These are phyloP conservation scores for Neonectria hederae DNA, from an alignment of 2,329 filamentous ascomycete species.

Conservation along the genomic window DNA sequence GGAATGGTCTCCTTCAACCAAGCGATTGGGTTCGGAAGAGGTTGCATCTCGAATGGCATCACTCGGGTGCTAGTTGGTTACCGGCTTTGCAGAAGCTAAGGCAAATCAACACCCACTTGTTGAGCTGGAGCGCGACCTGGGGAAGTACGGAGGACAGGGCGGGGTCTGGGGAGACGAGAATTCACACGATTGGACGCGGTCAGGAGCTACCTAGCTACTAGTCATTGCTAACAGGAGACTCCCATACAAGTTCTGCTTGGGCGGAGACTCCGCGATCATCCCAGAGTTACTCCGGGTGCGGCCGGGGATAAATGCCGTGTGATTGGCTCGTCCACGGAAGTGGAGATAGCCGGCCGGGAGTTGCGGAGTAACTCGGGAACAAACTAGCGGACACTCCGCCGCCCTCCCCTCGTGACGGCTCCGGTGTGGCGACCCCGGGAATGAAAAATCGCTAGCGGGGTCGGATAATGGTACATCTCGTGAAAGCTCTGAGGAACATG, in stretches of 20 bases:
- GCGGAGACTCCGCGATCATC: slow-evolving; percentile 22
- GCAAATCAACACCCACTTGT: not conserved
- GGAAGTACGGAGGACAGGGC: slow-evolving; percentile 13
- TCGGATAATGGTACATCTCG: not conserved
- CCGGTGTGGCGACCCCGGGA: not conserved
- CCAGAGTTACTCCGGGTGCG: not conserved
- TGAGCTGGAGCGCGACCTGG: slow-evolving; percentile 4
- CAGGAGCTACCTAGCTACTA: not conserved
- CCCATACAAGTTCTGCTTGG: not conserved
- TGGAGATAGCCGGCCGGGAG: not conserved
- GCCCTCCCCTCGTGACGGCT: not conserved
- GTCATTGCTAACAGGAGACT: slow-evolving; percentile 19
- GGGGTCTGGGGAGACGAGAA: slow-evolving; percentile 16
- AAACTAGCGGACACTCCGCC: not conserved
- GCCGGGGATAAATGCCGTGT: not conserved
- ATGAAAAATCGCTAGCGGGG: not conserved
- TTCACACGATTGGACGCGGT: slow-evolving; percentile 7
- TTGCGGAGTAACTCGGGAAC: not conserved
- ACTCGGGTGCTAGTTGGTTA: not conserved
- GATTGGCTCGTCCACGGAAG: not conserved
- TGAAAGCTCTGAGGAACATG: not conserved
- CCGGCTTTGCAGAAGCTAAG: not conserved
- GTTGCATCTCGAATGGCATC: slow-evolving; percentile 6
- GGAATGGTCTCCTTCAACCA: not conserved
- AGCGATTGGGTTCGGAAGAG: not conserved